These are phyloP conservation scores for Aspergillus sojae DNA, from an alignment of 2,329 filamentous ascomycete species.

Conservation along the genomic window DNA sequence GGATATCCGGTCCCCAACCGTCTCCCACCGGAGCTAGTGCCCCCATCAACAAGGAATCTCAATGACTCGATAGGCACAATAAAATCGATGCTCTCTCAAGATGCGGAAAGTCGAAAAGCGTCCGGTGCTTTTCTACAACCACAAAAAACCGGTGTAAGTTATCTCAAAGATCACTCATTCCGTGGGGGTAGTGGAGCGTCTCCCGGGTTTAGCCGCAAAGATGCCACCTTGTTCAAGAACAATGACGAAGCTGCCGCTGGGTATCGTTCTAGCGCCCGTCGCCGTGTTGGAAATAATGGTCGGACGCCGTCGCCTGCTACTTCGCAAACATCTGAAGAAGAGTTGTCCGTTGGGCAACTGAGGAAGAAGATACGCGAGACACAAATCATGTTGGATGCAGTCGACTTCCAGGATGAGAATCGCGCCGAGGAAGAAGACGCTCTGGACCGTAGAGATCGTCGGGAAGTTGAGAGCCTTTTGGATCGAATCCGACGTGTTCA, in stretches of 20 bases:
- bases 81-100: slow-evolving; percentile 84
- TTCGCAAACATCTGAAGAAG: slow-evolving; percentile 70
- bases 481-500: slow-evolving; percentile 87
- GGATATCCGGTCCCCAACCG: slow-evolving; percentile 88
- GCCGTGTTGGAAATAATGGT: slow-evolving; percentile 70
- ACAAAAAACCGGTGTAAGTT: slow-evolving; percentile 97
- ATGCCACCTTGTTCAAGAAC: slow-evolving; percentile 95
- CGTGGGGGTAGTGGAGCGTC: slow-evolving; percentile 61
- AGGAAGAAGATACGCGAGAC: slow-evolving; percentile 93
- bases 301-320: slow-evolving; percentile 79
- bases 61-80: slow-evolving; percentile 91
- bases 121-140: slow-evolving; percentile 88
- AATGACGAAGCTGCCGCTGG: slow-evolving; percentile 84
- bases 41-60: slow-evolving; percentile 91
- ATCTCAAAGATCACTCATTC: slow-evolving; percentile 95
- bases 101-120: slow-evolving; percentile 86
- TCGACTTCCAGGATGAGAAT: slow-evolving; percentile 94
- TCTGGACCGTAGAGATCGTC: slow-evolving; percentile 84
- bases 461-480: slow-evolving; percentile 92
- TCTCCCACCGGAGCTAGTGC: slow-evolving; percentile 87
- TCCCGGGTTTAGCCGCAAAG: slow-evolving; percentile 70
- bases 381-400: slow-evolving; percentile 89
- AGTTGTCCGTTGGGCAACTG: slow-evolving; percentile 82
- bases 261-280: slow-evolving; percentile 91
- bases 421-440: slow-evolving; percentile 87